Base-by-base conservation (phyloP, 2,329 filamentous ascomycete genomes). In the Magnaporthiopsis rhizophila region DNA sequence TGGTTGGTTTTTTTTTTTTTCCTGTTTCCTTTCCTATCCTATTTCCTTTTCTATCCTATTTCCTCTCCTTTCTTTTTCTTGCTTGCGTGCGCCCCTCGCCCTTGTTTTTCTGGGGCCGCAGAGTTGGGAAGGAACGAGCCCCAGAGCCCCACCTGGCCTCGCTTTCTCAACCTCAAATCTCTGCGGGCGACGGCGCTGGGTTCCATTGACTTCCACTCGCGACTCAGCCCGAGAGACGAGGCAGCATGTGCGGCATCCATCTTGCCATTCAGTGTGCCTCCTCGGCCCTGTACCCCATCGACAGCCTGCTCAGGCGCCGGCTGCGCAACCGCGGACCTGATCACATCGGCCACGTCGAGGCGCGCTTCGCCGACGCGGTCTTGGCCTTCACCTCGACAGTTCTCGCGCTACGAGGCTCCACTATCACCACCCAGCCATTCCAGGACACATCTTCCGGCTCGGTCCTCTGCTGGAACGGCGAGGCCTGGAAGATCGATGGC, bases 401-500 rank as follows among this genome's bases (percentile, higher is more conserved):
- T 0, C 84, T 98, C n/a, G 88, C 92, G 4, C 80, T 99, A n/a
- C 86, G 95, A 69, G 94, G 94, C 32, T 83, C 86, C 62, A 80
- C 85, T 67, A 73, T 95, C 62, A 85, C 88, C 8, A 73, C 77
- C 45, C 95, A 98, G 74, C 95, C 95, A 2, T 83, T 96, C 4
- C 74, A 83, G 58, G 84, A 89, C 68, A 53, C 72, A 3, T 67
- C 69, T 0, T 82, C 82, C 0, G 81, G 82, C 4, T 91, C 89
- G 0, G 79, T 91, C 0, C 81, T 99, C 2, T 97, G 94, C 81
- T 99, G 95, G 95, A 99, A 99, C 72, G 95, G 95, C 58, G 95
- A 99, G 74, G 94, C 92, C 1, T 99, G 95, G 95, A 88, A 84
- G 65, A 81, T 96, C 62, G 77, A 76, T 11, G 82, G 81, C 45